Evolutionary conservation across 2,329 filamentous ascomycete genomes (phyloP), one percentile per base, ranked within the genome.

Genomic region (Emmonsiellopsis sp.): DNA sequence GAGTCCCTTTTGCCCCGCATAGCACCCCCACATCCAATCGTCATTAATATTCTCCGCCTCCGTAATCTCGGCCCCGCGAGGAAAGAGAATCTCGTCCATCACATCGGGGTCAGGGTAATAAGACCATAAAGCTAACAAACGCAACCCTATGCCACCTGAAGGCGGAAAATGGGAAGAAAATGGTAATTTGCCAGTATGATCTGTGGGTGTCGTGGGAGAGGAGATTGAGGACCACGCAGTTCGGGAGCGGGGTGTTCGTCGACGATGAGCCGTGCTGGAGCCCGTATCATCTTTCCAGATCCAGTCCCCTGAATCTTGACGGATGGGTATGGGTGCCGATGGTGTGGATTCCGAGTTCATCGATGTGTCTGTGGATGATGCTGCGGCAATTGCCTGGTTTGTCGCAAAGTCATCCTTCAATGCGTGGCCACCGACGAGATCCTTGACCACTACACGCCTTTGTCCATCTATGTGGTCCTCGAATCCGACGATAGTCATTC

Each of bases 41-140:
- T 85, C 87, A 66, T 95, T 95, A 47, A 94, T 82, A 67, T 93
- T 87, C 66, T 92, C 86, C 39, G 86, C 82, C 72, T 97, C 92
- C 6, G 79, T 78, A 11, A 97, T 80, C 68, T 93, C 87, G 0
- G 91, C 90, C 8, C 87, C 84, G 49, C 83, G 84, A 0, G 92
- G 92, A 61, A 97, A 96, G 57, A 84, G 69, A 42, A 97, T 71
- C 71, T 97, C 92, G 65, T 95, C 87, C 11, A 62, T 57, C 9
- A 68, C 65, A 1, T 63, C 65, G 6, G 69, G 66, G 2, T 79
- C 78, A 0, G 89, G 88, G 63, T 86, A 91, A 77, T 88, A 95
- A 3, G 83, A 78, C 87, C 88, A 96, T 13, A 78, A 70, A 0
- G 88, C 88, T 27, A 78, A 65, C 6, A 82, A 80, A 21, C 75